Conservation (phyloP, 2,329 filamentous ascomycete species). For the Penicillium verrucosum region DNA sequence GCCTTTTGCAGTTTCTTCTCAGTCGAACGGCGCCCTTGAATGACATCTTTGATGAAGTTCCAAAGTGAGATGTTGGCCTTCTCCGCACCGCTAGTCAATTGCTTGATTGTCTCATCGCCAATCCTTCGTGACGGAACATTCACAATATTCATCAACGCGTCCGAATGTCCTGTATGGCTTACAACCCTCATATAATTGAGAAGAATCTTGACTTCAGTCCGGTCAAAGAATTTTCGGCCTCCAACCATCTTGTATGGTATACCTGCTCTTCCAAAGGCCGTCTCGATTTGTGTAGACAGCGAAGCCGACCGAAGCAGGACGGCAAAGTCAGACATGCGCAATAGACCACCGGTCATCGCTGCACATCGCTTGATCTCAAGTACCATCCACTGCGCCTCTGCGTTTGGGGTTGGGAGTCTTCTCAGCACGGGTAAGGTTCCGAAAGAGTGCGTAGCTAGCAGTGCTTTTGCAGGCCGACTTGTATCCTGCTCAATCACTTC, state of each 20-base stretch:
- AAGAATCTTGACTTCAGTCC: conserved; percentile 80
- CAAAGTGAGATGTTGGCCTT: conserved; percentile 67
- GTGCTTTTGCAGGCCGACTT: conserved; percentile 71
- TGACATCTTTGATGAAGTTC: conserved; percentile 63
- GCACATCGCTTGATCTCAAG: conserved; percentile 71
- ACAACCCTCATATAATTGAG: conserved; percentile 86
- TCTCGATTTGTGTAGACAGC: conserved; percentile 82
- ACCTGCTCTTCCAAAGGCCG: conserved; percentile 72
- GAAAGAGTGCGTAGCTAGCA: conserved; percentile 75
- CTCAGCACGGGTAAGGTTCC: conserved; percentile 80
- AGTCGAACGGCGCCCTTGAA: conserved; percentile 51
- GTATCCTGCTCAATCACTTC: conserved; percentile 88
- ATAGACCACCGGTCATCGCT: conserved; percentile 67
- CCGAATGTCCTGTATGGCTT: conserved; percentile 80
- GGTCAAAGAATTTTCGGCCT: conserved; percentile 87
- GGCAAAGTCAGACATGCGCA: conserved; percentile 74
- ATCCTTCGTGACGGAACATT: conserved; percentile 80
- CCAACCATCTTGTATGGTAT: conserved; percentile 91
- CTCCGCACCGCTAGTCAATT: conserved; percentile 73
- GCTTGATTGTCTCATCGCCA: conserved; percentile 73
- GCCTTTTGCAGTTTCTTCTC: conserved; percentile 55
- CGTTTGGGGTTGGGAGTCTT: conserved; percentile 63
- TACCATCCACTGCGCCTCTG: conserved; percentile 86
- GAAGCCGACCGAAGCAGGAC: conserved; percentile 82
- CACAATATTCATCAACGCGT: conserved; percentile 77